phyloP scores from a whole-genome alignment of 1,284 basidiomycete species.

The Melampsora abietis-canadensis region DNA sequence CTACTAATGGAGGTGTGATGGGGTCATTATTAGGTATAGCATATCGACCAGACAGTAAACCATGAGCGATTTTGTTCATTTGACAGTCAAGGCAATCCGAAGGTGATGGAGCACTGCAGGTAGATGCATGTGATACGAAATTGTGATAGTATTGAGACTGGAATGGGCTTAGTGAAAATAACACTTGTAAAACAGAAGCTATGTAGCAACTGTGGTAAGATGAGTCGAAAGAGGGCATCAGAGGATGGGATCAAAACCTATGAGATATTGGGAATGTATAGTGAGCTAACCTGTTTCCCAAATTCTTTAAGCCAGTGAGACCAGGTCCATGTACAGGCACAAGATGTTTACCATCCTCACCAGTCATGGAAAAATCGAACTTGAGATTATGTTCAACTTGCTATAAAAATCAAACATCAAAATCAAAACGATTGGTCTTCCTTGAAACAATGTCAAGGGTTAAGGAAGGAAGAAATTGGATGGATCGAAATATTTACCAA shows the following conservation, averaged over 20 bases:
- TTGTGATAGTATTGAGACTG: conserved; percentile 66
- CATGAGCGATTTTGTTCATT: conserved; percentile 87
- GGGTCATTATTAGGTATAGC: conserved; percentile 60
- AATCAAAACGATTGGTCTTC: not conserved
- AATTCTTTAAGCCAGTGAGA: conserved; percentile 82
- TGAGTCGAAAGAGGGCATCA: not conserved
- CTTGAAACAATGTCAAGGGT: not conserved
- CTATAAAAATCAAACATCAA: conserved; percentile 55
- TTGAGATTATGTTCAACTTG: conserved; percentile 95
- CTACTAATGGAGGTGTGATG: conserved; percentile 17
- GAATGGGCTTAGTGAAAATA: conserved; percentile 80
- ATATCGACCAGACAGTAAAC: conserved; percentile 87
- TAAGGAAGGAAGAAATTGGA: not conserved
- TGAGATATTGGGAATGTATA: not conserved
- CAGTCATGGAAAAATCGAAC: conserved; percentile 90
- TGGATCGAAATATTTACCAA: conserved; percentile 60
- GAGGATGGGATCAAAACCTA: not conserved
- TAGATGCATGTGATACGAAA: conserved; percentile 62
- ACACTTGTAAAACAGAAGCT: conserved; percentile 82
- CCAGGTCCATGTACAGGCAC: conserved; percentile 85
- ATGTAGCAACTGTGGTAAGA: conserved; percentile 76
- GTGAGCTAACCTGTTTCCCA: conserved; percentile 75
- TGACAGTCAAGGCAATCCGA: conserved; percentile 90
- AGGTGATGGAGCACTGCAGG: conserved; percentile 69
- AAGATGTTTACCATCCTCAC: conserved; percentile 82